These are phyloP conservation scores for Rhizopogon vesiculosus DNA, from an alignment of 768 basidiomycete genomes.

Conservation along the genomic window DNA sequence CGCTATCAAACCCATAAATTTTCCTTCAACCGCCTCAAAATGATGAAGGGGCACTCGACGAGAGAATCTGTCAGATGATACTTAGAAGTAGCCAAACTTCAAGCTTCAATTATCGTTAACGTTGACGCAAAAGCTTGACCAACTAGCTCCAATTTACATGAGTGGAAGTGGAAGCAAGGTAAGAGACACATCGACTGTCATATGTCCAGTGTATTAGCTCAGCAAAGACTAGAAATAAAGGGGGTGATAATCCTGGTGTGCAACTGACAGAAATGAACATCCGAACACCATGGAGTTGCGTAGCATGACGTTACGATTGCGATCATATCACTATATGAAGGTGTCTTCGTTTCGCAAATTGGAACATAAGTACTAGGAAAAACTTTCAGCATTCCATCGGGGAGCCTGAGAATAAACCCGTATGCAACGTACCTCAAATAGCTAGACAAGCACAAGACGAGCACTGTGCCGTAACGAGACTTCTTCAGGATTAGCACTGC, in stretches of 20 bases:
- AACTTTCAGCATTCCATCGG: background rate
- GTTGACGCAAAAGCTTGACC: background rate
- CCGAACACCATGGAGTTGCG: too few species aligned
- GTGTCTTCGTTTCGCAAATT: too few species aligned
- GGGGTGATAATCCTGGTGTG: background rate
- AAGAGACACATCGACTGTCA: too few species aligned
- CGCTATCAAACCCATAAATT: background rate
- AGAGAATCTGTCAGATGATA: background rate
- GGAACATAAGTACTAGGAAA: background rate
- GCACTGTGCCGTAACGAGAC: background rate
- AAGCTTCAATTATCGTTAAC: background rate
- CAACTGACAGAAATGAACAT: background rate
- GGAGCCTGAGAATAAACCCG: too few species aligned
- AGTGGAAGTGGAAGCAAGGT: too few species aligned
- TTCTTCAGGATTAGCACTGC: background rate
- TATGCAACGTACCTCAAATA: background rate
- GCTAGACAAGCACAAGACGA: background rate
- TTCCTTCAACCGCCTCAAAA: background rate
- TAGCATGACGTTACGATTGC: background rate
- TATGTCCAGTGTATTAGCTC: too few species aligned
- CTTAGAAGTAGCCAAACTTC: background rate
- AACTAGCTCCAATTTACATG: background rate
- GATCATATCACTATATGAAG: background rate
- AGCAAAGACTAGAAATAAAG: too few species aligned
- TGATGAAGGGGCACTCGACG: background rate